phyloP scores from a whole-genome alignment of 2,329 filamentous ascomycete species.

The Fusarium sp. region DNA sequence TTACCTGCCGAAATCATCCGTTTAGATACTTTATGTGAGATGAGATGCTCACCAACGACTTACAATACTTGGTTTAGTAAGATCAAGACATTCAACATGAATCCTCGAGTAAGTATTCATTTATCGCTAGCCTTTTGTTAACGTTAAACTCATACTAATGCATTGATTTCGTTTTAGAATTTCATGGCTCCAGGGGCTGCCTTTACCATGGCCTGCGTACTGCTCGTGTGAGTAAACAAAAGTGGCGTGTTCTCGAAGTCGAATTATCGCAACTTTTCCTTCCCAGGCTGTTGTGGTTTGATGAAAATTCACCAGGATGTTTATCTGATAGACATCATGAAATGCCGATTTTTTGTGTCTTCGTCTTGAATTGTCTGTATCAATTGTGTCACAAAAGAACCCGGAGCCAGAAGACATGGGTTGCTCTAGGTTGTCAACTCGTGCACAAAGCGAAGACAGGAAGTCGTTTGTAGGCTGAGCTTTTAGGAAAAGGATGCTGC shows the following conservation, averaged over 20 bases:
- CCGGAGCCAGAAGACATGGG: neutral
- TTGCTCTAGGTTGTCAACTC: neutral
- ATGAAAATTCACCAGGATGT: neutral
- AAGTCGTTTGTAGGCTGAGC: neutral
- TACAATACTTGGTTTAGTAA: constrained; percentile 4
- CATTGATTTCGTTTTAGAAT: constrained; percentile 49
- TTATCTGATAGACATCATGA: no score
- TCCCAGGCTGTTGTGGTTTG: neutral
- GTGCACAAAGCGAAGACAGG: neutral
- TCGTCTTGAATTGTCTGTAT: neutral
- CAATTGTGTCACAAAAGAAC: neutral
- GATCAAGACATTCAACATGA: constrained; percentile 38
- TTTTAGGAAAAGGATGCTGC: neutral
- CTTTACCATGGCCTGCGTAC: constrained; percentile 67
- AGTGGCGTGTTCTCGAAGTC: constrained; percentile 34
- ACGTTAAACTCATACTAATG: constrained; percentile 11
- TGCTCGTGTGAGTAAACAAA: constrained; percentile 60
- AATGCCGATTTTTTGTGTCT: no score
- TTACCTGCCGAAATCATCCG: constrained; percentile 20
- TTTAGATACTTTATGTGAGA: constrained; percentile 11
- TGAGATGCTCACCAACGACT: constrained; percentile 10
- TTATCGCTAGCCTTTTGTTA: accelerated
- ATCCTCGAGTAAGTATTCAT: constrained; percentile 48
- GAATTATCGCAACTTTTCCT: constrained; percentile 2
- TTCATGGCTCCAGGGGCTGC: constrained; percentile 67